Conservation (phyloP, 495 filamentous ascomycete species). For the Aspergillus nidulans region DNA sequence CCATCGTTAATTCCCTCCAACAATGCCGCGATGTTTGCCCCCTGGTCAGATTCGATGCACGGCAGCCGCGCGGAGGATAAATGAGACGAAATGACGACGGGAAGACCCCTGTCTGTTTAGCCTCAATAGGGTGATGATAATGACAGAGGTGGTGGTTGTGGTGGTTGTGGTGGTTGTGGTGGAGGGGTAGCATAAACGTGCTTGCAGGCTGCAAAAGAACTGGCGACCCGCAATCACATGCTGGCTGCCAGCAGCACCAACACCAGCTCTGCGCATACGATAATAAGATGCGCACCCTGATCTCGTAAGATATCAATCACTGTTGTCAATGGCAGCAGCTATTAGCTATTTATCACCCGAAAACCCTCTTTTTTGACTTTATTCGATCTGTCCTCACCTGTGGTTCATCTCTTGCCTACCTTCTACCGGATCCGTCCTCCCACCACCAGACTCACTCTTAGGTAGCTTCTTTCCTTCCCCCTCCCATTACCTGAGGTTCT, state of each 20-base stretch:
- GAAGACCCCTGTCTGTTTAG: not conserved
- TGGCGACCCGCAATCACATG: constrained; percentile 22
- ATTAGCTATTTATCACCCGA: constrained; percentile 3
- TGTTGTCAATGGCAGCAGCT: not conserved
- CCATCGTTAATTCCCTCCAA: constrained; percentile 1
- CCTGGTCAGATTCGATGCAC: constrained; percentile 16
- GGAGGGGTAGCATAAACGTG: constrained; percentile 4
- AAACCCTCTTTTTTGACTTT: constrained; percentile 7
- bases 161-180: too few species aligned
- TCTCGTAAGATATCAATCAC: constrained; percentile 4
- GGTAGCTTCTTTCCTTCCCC: constrained; percentile 5
- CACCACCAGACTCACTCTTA: constrained; percentile 1
- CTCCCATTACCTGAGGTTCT: not conserved
- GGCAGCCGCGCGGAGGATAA: constrained; percentile 1
- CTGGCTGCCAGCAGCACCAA: constrained; percentile 13
- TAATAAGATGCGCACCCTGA: constrained; percentile 1
- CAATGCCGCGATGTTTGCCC: constrained; percentile 8
- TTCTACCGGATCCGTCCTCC: constrained; percentile 10
- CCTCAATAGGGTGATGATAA: not conserved
- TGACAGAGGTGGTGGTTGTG: not conserved
- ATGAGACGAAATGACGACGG: not conserved
- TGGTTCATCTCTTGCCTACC: constrained; percentile 11
- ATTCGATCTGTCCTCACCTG: constrained; percentile 5
- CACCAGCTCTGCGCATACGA: constrained; percentile 1
- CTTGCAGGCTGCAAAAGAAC: constrained; percentile 4